Base-by-base conservation (phyloP, 2,329 filamentous ascomycete species). In the Chaetomium sp. region DNA sequence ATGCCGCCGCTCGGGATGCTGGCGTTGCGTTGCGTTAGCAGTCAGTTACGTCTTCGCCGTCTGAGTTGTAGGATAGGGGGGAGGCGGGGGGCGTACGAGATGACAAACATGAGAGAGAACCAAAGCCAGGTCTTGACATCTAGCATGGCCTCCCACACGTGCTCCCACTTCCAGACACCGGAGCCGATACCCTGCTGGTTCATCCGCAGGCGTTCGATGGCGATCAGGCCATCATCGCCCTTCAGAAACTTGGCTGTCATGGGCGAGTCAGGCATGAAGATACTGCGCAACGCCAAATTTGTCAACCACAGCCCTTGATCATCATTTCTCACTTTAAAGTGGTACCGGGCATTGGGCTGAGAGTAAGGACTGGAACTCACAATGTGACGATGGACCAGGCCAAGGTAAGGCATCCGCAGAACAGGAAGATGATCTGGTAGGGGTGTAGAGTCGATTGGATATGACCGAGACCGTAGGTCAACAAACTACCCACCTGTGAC, bases 201-300 rank as follows among this genome's bases (percentile, higher is more conserved):
- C 61, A 74, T 75, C 1, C 78, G 69, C 10, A 81, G 64, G 46
- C 81, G 72, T 63, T 85, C 81, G 9, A 85, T 75, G 0, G 82
- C 81, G 37, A 55, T 42, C 12, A 55, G 47, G 42, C 79, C 83
- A 46, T 86, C 82, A 11, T 79, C 71, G 4, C 78, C 74, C 0
- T 69, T 73, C 1, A 86, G 71, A 49, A 84, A 85, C 19, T 76
- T 79, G 1, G 81, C 76, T 27, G 79, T 75, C 63, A 84, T 77
- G 0, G 84, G 84, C 0, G 81, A 84, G 61, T 87, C 84, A 0
- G 85, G 85, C 74, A 87, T 82, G 51, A 79, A 77, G 14, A 77
- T 53, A 68, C 19, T 27, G 19, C 19, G 19, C 19, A 3, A 27
- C 19, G 19, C 19, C 19, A 27, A 27, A 27, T 27, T 27, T 27